These are phyloP conservation scores for Paraphaeosphaeria sporulosa DNA, from an alignment of 2,329 filamentous ascomycete species.

Conservation along the genomic window DNA sequence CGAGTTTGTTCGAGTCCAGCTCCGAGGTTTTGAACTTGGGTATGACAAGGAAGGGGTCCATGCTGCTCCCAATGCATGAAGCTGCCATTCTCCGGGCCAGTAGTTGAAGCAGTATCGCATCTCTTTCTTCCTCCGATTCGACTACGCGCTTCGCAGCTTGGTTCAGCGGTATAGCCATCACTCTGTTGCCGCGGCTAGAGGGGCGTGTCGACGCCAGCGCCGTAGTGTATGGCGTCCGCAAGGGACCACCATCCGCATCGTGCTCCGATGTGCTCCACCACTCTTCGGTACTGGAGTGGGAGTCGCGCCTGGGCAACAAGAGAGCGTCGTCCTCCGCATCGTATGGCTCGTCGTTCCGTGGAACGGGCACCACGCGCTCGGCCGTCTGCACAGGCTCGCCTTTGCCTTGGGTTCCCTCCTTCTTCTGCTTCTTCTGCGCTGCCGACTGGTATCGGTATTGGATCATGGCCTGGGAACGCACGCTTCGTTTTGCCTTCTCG, in stretches of 20 bases:
- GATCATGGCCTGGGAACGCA: conserved; percentile 46
- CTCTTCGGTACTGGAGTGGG: conserved; percentile 7
- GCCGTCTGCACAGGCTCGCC: not conserved
- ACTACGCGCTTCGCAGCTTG: conserved; percentile 14
- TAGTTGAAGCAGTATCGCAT: conserved; percentile 24
- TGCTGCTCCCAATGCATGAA: conserved; percentile 25
- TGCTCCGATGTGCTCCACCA: conserved; percentile 1
- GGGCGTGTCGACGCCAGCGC: not conserved
- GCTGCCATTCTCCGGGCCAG: conserved; percentile 24
- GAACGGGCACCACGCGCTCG: conserved; percentile 15
- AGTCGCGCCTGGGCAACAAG: not conserved
- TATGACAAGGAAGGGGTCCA: conserved; percentile 33
- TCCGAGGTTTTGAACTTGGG: conserved; percentile 29
- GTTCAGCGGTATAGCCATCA: conserved; percentile 11
- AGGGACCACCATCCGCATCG: not conserved
- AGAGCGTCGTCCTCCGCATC: not conserved
- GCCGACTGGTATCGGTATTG: conserved; percentile 34
- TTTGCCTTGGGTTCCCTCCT: not conserved
- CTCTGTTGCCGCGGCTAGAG: conserved; percentile 14
- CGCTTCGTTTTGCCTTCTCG: conserved; percentile 32
- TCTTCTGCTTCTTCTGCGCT: conserved; percentile 20
- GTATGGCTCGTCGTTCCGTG: conserved; percentile 1
- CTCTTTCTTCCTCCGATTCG: conserved; percentile 27
- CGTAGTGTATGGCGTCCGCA: not conserved
- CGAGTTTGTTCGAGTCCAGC: conserved; percentile 25